phyloP scores from a whole-genome alignment of 1,139 yeast genomes.

The Yamadazyma kanchanaburiensis region DNA sequence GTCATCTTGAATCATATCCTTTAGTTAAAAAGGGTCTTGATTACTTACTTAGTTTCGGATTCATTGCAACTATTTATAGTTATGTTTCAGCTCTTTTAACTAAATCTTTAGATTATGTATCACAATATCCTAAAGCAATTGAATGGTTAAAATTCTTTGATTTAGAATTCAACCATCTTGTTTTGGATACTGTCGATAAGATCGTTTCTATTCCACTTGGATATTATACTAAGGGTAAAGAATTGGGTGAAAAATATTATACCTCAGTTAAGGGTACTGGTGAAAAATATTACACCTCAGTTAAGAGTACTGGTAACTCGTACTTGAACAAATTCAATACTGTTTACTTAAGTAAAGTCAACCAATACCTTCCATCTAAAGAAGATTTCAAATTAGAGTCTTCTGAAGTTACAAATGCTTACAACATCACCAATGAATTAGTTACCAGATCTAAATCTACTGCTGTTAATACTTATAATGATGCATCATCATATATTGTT shows the following conservation, averaged over 20 bases:
- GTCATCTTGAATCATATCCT: constrained; percentile 33
- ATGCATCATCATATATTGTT: constrained; percentile 29
- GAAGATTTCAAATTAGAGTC: constrained; percentile 17
- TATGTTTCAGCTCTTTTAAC: constrained; percentile 17
- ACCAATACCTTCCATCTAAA: constrained; percentile 32
- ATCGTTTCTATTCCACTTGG: constrained; percentile 10
- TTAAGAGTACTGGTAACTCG: constrained; percentile 4
- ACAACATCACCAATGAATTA: constrained; percentile 29
- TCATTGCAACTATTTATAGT: constrained; percentile 18
- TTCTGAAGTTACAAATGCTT: constrained; percentile 26
- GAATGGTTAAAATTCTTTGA: constrained; percentile 26
- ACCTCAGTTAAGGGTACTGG: constrained; percentile 8
- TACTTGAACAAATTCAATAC: constrained; percentile 17
- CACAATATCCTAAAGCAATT: constrained; percentile 19
- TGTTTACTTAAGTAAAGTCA: constrained; percentile 27
- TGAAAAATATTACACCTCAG: constrained; percentile 13
- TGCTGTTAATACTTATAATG: constrained; percentile 26
- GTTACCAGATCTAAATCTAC: constrained; percentile 23
- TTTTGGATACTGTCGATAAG: constrained; percentile 21
- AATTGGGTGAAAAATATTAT: no score
- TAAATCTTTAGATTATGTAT: constrained; percentile 5
- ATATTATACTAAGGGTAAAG: not conserved
- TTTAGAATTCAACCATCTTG: constrained; percentile 22
- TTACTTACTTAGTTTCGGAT: constrained; percentile 24
- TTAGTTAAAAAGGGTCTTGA: constrained; percentile 20